phyloP scores from a whole-genome alignment of 1,284 basidiomycete species.

The Rhodotorula sp. region DNA sequence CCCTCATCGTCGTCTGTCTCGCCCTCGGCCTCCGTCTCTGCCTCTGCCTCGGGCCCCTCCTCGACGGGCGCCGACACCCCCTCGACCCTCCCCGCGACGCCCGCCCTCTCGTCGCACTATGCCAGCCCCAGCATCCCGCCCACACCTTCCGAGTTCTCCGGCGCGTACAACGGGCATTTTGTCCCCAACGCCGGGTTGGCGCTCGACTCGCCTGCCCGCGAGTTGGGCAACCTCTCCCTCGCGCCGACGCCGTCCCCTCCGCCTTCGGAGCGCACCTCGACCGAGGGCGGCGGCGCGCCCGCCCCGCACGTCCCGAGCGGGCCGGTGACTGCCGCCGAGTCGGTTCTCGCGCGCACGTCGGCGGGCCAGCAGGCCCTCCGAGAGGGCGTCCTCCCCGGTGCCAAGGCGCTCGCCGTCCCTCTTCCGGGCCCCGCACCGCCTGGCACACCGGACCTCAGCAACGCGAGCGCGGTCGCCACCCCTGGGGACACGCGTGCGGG shows the following conservation, averaged over 20 bases:
- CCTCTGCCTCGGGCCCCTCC: neutral
- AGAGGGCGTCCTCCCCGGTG: slow-evolving; percentile 11
- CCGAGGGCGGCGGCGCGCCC: neutral
- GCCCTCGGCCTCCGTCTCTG: neutral
- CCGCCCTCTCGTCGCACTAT: slow-evolving; percentile 7
- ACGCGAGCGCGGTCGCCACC: slow-evolving; percentile 14
- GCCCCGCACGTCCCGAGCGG: neutral
- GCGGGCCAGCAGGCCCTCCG: slow-evolving; percentile 22
- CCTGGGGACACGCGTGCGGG: slow-evolving; percentile 20
- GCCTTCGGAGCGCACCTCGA: slow-evolving; percentile 1
- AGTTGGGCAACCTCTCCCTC: slow-evolving; percentile 19
- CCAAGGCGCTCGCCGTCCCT: slow-evolving; percentile 6
- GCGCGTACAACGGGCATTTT: neutral
- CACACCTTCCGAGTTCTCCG: slow-evolving; percentile 7
- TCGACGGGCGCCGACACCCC: slow-evolving; percentile 7
- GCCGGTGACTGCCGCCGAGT: neutral
- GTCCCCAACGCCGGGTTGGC: slow-evolving; percentile 14
- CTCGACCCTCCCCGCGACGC: slow-evolving; percentile 8
- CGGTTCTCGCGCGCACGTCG: slow-evolving; percentile 21
- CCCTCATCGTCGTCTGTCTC: slow-evolving; percentile 2
- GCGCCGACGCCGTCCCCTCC: slow-evolving; percentile 11
- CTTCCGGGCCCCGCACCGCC: neutral
- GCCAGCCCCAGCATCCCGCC: slow-evolving; percentile 3
- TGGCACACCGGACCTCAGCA: neutral
- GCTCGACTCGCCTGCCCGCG: slow-evolving; percentile 17